Evolutionary conservation across 305 asterid genomes (phyloP).

Genomic region (Fraxinus floribunda): DNA sequence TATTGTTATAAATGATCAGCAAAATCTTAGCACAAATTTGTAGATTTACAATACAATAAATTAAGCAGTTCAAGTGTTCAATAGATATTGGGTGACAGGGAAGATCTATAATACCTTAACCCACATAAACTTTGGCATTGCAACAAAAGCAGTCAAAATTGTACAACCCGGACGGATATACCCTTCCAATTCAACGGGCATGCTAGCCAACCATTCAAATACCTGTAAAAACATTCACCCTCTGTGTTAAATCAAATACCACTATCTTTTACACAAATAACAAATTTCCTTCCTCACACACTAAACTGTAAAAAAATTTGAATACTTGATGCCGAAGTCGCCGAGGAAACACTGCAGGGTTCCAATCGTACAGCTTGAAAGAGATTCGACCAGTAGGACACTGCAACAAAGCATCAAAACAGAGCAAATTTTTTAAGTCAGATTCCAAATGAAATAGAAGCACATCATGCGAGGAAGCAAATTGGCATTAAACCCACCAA

Average conservation of each 20-base stretch:
- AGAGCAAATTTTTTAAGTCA: constrained; percentile 22
- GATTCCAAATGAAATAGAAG: constrained; percentile 15
- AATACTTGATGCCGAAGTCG: constrained; percentile 92
- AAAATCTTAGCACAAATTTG: not conserved
- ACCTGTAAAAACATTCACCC: constrained; percentile 46
- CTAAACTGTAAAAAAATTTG: constrained; percentile 68
- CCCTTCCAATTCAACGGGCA: constrained; percentile 96
- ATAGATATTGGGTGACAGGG: constrained; percentile 44
- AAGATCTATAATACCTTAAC: constrained; percentile 48
- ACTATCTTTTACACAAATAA: constrained; percentile 22
- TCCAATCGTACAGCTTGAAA: constrained; percentile 95
- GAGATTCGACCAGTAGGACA: constrained; percentile 91
- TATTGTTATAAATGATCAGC: not conserved
- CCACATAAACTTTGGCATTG: constrained; percentile 79
- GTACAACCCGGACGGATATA: constrained; percentile 94
- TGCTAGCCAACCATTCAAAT: constrained; percentile 89
- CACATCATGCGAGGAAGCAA: constrained; percentile 17
- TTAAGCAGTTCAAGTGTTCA: constrained; percentile 26
- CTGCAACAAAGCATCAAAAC: constrained; percentile 39
- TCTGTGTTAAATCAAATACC: constrained; percentile 35
- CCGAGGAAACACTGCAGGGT: constrained; percentile 93
- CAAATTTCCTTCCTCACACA: constrained; percentile 33
- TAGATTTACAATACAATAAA: not conserved
- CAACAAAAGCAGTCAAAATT: constrained; percentile 77
- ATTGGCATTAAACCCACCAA: constrained; percentile 38